Base-by-base conservation (phyloP, 2,329 filamentous ascomycete genomes). In the Pseudophaeomoniella oleicola region DNA sequence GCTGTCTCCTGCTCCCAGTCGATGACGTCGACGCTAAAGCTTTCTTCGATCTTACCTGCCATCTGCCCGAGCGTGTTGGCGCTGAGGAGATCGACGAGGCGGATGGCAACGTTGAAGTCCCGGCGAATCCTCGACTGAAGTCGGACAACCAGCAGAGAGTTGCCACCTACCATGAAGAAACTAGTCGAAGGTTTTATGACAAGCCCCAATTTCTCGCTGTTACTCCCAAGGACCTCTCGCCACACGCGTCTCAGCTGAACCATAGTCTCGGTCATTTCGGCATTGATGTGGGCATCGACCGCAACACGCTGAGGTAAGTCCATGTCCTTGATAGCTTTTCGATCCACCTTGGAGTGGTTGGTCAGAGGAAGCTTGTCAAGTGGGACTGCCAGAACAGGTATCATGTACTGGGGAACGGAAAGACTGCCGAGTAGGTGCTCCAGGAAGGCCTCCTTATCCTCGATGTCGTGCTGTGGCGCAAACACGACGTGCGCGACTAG, bases 1-100 rank as follows among this genome's bases (percentile, higher is more conserved):
- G 38, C 5, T 36, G 33, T 18, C 55, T 42, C 66, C 62, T 4
- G 34, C n/a, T 55, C 50, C 63, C 63, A 66, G 39, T 61, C 49
- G 27, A 63, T 57, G 9, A 19, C 30, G 14, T 34, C 42, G 30
- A 37, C 37, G 16, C 5, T 38, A n/a, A 19, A 4, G 16, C 18
- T 33, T 35, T 42, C 27, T 37, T 46, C 40, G 29, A 64, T 48
- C 12, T 42, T 38, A 3, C 39, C 37, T 1, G 63, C 58, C 62
- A 71, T 66, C 2, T 29, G 31, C 0, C 46, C 45, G 1, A 70
- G 50, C 0, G 58, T 62, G 39, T 50, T 60, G 1, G 46, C 38
- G 3, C 53, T 42, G 31, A 65, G 56, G 1, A 71, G 47, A 0
- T 63, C 42, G 1, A 46, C n/a, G 0, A 69, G 45, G 0, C 45